These are phyloP conservation scores for Musa schizocarpa DNA, from an alignment of 176 grass and related monocot genomes.

Conservation along the genomic window DNA sequence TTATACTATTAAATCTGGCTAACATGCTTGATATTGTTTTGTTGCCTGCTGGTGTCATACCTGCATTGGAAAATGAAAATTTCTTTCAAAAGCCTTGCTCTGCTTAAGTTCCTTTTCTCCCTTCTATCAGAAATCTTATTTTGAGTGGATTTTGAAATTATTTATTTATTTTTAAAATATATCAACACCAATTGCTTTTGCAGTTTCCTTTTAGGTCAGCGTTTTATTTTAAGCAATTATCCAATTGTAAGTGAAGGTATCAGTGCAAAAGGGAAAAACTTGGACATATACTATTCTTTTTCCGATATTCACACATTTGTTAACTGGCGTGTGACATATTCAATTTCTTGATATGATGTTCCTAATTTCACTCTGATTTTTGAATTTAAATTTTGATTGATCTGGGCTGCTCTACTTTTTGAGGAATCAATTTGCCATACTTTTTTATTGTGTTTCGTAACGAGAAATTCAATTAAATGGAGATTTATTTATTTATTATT, in stretches of 20 bases:
- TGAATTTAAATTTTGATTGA: too few species aligned
- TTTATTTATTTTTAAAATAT: background rate
- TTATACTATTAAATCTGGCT: background rate
- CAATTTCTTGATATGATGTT: background rate
- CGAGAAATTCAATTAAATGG: too few species aligned
- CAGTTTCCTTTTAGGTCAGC: background rate
- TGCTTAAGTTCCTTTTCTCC: background rate
- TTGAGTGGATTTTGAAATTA: background rate
- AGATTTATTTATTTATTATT: too few species aligned
- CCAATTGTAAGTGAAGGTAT: background rate
- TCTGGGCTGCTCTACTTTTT: too few species aligned
- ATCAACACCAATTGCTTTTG: background rate
- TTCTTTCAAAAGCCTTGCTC: background rate
- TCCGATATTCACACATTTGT: background rate
- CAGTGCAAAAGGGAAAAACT: background rate
- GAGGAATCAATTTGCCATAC: too few species aligned
- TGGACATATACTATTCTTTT: background rate
- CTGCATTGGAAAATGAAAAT: background rate
- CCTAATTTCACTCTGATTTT: too few species aligned
- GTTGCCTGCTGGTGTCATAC: background rate
- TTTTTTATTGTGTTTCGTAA: too few species aligned
- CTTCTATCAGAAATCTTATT: background rate
- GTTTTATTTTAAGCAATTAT: background rate
- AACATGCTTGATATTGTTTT: background rate
- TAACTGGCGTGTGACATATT: background rate